Evolutionary conservation across 768 basidiomycete species (phyloP), one percentile per base, ranked within the genome.

Genomic region (Boletus bicolor): DNA sequence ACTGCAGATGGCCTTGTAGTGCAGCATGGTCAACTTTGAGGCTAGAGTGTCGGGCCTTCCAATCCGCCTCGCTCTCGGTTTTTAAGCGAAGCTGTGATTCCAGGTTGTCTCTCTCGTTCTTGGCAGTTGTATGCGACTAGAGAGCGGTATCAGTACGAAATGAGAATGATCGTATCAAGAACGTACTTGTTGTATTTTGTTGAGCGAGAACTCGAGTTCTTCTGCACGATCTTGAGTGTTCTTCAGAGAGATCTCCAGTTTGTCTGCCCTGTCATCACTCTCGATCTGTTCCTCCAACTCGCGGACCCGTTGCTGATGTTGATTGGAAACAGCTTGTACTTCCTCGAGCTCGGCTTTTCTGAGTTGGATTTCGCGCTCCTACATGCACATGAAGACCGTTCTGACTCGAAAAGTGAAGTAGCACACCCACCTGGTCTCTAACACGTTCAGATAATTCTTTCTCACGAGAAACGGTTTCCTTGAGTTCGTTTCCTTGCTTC

Each of bases 271-370:
- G 69, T 93, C 89, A 65, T 93, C 91, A 56, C 82, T 85, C 68
- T 92, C 84, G 21, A 93, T 85, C 60, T 90, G 87, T 57, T 92
- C 91, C 63, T 89, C 84, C 34, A 93, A 71, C 60, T 92, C 89
- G 28, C 82, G 84, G 26, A 86, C 77, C 52, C 81, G 77, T 44
- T 83, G 79, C 56, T 80, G 78, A 57, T 79, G 77, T 45, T 80
- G 78, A 47, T 81, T 80, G 5, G 80, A 77, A 56, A 83, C 77
- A 38, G 77, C 72, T 47, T 78, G 81, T 34, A 82, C 69, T 37
- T 86, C 84, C 43, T 76, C 72, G 7, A 81, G 66, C 4, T 81
- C 76, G 0, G 77, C 79, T 56, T 79, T 82, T n/a, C 79, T 75
- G 39, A 83, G 73, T 57, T 90, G 87, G 10, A 91, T 73, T 65